Evolutionary conservation across 2,329 filamentous ascomycete species (phyloP).

Genomic region (Neurospora sp.): DNA sequence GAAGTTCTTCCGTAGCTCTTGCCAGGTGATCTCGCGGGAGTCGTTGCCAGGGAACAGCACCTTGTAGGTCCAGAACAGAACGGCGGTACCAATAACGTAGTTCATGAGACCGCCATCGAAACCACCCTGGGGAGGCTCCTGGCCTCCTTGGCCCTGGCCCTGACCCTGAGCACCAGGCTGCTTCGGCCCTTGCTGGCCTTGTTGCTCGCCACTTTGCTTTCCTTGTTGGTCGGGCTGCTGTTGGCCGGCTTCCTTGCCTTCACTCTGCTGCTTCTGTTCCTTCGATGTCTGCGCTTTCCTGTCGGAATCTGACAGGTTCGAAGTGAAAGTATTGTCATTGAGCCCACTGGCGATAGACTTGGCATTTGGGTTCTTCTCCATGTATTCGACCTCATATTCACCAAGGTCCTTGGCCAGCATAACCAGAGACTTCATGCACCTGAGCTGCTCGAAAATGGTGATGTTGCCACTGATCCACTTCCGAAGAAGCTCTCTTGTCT

Average conservation of each 20-base stretch:
- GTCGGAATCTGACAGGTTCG: conserved; percentile 40
- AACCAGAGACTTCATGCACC: conserved; percentile 45
- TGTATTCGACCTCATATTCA: conserved; percentile 55
- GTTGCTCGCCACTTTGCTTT: conserved; percentile 19
- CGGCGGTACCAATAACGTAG: conserved; percentile 31
- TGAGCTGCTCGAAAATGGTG: neutral
- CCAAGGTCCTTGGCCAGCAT: conserved; percentile 56
- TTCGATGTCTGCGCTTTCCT: conserved; percentile 15
- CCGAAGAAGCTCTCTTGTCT: conserved; percentile 23
- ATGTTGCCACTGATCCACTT: neutral
- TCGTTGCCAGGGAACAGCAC: conserved; percentile 34
- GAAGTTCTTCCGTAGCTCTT: conserved; percentile 89
- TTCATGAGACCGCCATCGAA: conserved; percentile 27
- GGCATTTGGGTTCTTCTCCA: conserved; percentile 47
- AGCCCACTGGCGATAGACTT: conserved; percentile 29
- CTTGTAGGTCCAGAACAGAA: conserved; percentile 33
- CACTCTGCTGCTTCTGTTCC: conserved; percentile 7
- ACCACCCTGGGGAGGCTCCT: conserved; percentile 2
- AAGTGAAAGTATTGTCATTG: conserved; percentile 50
- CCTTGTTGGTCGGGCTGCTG: conserved; percentile 16
- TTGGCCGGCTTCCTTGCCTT: conserved; percentile 9
- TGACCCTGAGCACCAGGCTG: conserved; percentile 11
- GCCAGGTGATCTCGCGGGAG: conserved; percentile 81
- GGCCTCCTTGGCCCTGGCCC: conserved; percentile 7
- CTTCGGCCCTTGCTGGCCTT: conserved; percentile 13